A percentile compares a stretch with the other conserved stretches of the same genome.
Conservation (phyloP, 192 early-diverging fungal genomes). For the Geosiphon pyriformis region DNA sequence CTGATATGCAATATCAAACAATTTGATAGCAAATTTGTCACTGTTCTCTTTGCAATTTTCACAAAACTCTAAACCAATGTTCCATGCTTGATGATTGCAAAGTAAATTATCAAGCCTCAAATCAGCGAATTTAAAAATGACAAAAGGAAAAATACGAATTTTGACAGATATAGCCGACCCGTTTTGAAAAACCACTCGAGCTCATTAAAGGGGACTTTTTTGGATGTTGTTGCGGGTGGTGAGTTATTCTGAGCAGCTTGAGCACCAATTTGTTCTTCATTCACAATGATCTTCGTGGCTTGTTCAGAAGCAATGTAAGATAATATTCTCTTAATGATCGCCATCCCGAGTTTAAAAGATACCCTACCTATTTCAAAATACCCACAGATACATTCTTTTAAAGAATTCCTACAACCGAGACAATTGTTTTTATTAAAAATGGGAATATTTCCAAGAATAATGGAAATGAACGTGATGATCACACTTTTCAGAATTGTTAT, state of each 20-base stretch:
- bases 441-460: neutral
- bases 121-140: no score
- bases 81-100: no score
- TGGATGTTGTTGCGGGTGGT: neutral
- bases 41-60: conserved; percentile 9
- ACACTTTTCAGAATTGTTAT: neutral
- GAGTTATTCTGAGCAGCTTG: neutral
- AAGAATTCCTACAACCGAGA: neutral
- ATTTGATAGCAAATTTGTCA: conserved; percentile 11
- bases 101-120: no score
- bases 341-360: neutral
- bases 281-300: neutral
- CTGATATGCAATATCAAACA: conserved; percentile 19
- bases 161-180: no score
- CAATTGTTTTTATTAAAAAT: neutral
- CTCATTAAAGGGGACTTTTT: conserved; percentile 18
- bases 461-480: neutral
- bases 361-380: conserved; percentile 28
- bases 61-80: conserved; percentile 25
- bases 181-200: conserved; percentile 28
- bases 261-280: neutral
- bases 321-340: neutral
- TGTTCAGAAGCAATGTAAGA: neutral
- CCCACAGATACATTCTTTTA: conserved; percentile 17
- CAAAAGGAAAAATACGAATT: no score